These are phyloP conservation scores for Vaccinium myrtillus DNA, from an alignment of 148 eudicot genomes.

Conservation along the genomic window DNA sequence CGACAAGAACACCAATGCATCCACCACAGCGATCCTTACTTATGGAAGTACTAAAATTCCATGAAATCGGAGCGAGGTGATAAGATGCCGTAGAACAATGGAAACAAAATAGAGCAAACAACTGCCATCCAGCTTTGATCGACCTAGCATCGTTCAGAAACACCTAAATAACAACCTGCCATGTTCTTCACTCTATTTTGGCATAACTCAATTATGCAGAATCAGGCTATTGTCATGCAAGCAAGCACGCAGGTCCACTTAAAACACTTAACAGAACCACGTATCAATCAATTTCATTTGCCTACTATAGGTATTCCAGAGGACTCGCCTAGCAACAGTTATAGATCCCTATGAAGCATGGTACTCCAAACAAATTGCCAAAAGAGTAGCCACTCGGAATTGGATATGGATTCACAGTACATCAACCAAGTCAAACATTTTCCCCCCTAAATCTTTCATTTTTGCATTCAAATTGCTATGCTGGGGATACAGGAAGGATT, in stretches of 20 bases:
- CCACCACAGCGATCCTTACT: neutral
- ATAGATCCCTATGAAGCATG: neutral
- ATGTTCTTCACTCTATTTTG: neutral
- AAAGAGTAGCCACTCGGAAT: neutral
- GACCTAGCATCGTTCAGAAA: neutral
- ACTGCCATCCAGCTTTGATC: neutral
- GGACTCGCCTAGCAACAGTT: neutral
- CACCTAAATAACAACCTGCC: neutral
- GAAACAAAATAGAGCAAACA: neutral
- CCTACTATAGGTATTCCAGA: neutral
- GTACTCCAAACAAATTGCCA: neutral
- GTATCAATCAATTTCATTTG: neutral
- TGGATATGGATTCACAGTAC: neutral
- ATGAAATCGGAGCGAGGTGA: neutral
- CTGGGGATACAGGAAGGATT: neutral
- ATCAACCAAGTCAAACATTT: neutral
- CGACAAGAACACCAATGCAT: neutral
- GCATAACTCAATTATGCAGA: neutral
- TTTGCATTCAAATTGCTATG: neutral
- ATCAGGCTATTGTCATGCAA: neutral
- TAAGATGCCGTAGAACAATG: neutral
- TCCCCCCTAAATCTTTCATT: neutral
- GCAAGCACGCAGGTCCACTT: neutral
- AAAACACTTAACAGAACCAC: neutral
- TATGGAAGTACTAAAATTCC: neutral